Percentiles rank a stretch among this genome's conserved stretches.
phyloP scores from a whole-genome alignment of 2,329 filamentous ascomycete species.

The Claviceps spartinae region DNA sequence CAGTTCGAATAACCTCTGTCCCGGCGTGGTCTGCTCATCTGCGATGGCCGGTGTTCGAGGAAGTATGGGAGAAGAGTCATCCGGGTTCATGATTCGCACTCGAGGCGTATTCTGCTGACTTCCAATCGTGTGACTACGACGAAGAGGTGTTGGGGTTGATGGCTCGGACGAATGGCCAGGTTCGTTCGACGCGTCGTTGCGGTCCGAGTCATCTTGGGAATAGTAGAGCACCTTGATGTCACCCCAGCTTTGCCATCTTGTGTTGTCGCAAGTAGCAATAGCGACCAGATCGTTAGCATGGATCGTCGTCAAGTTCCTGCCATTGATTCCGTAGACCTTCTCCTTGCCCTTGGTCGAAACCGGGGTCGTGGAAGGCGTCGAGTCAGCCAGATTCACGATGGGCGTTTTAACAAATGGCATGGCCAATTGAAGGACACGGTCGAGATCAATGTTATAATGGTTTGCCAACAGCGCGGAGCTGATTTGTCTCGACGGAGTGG shows the following conservation, averaged over 20 bases:
- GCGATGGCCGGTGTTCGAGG: conserved; percentile 26
- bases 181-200: conserved; percentile 11
- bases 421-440: conserved; percentile 74
- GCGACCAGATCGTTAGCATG: conserved; percentile 76
- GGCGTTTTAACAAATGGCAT: conserved; percentile 67
- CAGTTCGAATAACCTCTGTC: conserved; percentile 51
- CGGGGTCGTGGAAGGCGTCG: conserved; percentile 38
- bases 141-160: conserved; percentile 60
- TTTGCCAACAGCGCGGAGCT: conserved; percentile 64
- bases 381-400: conserved; percentile 36
- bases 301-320: conserved; percentile 42
- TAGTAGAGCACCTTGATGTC: conserved; percentile 75
- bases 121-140: conserved; percentile 49
- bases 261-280: conserved; percentile 48
- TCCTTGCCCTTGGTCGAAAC: conserved; percentile 65
- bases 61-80: conserved; percentile 37
- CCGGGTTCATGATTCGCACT: conserved; percentile 17
- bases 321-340: conserved; percentile 32
- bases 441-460: conserved; percentile 69
- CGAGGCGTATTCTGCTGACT: conserved; percentile 30
- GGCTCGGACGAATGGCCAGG: conserved; percentile 34
- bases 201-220: conserved; percentile 24
- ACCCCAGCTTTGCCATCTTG: conserved; percentile 64
- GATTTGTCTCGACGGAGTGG: conserved; percentile 50
- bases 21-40: conserved; percentile 22